Evolutionary conservation across 495 filamentous ascomycete species (phyloP).

Genomic region (Letharia columbiana): DNA sequence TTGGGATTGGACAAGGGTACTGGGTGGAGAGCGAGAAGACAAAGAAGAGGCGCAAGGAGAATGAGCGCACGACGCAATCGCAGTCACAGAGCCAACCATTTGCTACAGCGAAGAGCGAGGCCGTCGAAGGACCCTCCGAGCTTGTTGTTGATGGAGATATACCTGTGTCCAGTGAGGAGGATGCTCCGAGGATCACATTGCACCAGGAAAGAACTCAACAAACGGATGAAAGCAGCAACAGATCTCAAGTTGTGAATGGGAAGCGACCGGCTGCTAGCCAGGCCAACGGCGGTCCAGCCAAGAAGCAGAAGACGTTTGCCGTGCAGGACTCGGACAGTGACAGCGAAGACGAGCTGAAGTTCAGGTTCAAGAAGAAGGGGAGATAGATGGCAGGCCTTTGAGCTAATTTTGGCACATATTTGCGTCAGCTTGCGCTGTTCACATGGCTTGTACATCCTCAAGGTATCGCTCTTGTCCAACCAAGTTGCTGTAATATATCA

Average conservation of each 20-base stretch:
- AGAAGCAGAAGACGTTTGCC: slow-evolving; percentile 34
- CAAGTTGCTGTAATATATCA: neutral
- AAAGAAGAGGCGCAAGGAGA: slow-evolving; percentile 30
- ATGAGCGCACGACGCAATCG: slow-evolving; percentile 23
- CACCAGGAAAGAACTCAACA: slow-evolving; percentile 33
- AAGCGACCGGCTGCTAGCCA: slow-evolving; percentile 26
- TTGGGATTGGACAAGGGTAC: slow-evolving; percentile 77
- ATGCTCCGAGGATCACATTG: slow-evolving; percentile 27
- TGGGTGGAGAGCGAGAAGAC: slow-evolving; percentile 50
- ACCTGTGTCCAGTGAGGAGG: slow-evolving; percentile 23
- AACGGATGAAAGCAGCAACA: slow-evolving; percentile 22
- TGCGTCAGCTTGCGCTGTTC: neutral
- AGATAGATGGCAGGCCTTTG: slow-evolving; percentile 14
- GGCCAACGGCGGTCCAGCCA: slow-evolving; percentile 34
- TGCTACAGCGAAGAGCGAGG: slow-evolving; percentile 26
- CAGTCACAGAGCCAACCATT: slow-evolving; percentile 28
- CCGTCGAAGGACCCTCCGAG: slow-evolving; percentile 24
- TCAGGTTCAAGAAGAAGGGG: slow-evolving; percentile 33
- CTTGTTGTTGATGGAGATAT: slow-evolving; percentile 26
- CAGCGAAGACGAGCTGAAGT: slow-evolving; percentile 46
- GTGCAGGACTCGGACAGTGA: slow-evolving; percentile 34
- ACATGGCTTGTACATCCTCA: neutral
- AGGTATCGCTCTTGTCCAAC: neutral
- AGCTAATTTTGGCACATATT: neutral
- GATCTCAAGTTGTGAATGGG: slow-evolving; percentile 32